phyloP scores from a whole-genome alignment of 331 rosid genomes.

The Rhamnella rubrinervis region DNA sequence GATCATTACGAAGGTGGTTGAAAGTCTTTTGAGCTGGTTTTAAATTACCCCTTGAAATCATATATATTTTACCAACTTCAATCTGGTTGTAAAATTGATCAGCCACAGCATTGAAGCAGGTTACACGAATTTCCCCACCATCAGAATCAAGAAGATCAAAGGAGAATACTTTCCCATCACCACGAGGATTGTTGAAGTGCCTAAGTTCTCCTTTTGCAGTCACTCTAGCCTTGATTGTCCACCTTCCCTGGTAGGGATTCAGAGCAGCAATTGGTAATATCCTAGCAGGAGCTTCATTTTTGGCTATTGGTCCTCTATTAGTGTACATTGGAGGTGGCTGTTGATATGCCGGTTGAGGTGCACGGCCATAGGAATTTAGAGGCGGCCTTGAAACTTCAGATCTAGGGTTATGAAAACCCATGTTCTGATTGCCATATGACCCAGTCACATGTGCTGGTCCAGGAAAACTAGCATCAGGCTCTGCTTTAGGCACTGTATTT shows the following conservation, averaged over 20 bases:
- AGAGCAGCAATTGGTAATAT: constrained; percentile 73
- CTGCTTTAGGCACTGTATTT: constrained; percentile 45
- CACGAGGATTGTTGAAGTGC: constrained; percentile 65
- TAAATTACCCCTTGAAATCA: constrained; percentile 67
- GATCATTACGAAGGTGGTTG: constrained; percentile 75
- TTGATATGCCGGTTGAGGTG: constrained; percentile 52
- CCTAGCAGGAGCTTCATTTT: constrained; percentile 77
- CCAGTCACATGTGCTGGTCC: constrained; percentile 41
- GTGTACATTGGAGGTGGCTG: constrained; percentile 64
- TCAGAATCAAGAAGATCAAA: constrained; percentile 86
- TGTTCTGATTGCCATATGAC: constrained; percentile 54
- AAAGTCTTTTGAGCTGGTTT: constrained; percentile 70
- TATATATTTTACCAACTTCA: constrained; percentile 74
- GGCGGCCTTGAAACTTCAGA: constrained; percentile 47
- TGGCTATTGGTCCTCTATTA: constrained; percentile 69
- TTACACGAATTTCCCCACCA: constrained; percentile 82
- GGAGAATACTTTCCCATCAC: constrained; percentile 86
- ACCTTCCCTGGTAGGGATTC: constrained; percentile 66
- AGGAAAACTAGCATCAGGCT: constrained; percentile 35
- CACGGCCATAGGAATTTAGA: constrained; percentile 38
- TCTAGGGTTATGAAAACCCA: constrained; percentile 40
- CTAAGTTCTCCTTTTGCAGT: constrained; percentile 80
- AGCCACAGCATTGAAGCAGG: constrained; percentile 85
- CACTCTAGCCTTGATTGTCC: constrained; percentile 95
- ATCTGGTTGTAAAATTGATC: constrained; percentile 67